These are phyloP conservation scores for Linnemannia schmuckeri DNA, from an alignment of 192 early-diverging fungal genomes.

Conservation along the genomic window DNA sequence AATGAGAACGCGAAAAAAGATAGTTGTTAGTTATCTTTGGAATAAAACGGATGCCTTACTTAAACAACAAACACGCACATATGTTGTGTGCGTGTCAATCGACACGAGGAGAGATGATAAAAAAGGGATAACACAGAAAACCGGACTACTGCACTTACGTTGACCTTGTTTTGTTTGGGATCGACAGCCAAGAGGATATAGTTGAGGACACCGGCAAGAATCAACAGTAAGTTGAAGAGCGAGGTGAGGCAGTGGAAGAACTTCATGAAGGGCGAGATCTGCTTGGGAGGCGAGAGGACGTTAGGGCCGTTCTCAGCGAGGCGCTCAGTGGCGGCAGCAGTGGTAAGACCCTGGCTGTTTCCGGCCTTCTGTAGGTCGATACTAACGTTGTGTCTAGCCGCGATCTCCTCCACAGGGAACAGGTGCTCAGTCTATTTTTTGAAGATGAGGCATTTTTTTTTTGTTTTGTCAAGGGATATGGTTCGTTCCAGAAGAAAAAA, in stretches of 20 bases:
- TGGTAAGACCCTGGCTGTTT: conserved; percentile 77
- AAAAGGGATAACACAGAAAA: not conserved
- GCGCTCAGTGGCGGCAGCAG: conserved; percentile 72
- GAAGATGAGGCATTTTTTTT: not conserved
- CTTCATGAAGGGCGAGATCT: conserved; percentile 77
- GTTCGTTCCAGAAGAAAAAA: conserved; percentile 8
- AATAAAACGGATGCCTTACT: not conserved
- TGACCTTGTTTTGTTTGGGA: conserved; percentile 77
- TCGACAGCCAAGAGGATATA: conserved; percentile 89
- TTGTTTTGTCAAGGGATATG: not conserved
- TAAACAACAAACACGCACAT: not conserved
- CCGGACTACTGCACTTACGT: conserved; percentile 64
- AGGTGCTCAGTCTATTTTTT: conserved; percentile 65
- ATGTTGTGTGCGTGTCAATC: too few relatives aligned
- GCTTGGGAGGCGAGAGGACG: conserved; percentile 89
- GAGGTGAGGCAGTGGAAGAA: conserved; percentile 81
- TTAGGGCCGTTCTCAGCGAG: conserved; percentile 85
- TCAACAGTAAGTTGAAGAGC: conserved; percentile 92
- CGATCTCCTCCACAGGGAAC: conserved; percentile 57
- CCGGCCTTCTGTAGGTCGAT: conserved; percentile 74
- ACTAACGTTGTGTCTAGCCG: conserved; percentile 50
- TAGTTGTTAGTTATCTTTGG: not conserved
- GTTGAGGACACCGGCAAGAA: conserved; percentile 83
- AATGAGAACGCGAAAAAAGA: not conserved
- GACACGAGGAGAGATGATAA: not conserved